Evolutionary conservation across 805 yeast genomes (phyloP).

Genomic region (Candida arabinofermentans): DNA sequence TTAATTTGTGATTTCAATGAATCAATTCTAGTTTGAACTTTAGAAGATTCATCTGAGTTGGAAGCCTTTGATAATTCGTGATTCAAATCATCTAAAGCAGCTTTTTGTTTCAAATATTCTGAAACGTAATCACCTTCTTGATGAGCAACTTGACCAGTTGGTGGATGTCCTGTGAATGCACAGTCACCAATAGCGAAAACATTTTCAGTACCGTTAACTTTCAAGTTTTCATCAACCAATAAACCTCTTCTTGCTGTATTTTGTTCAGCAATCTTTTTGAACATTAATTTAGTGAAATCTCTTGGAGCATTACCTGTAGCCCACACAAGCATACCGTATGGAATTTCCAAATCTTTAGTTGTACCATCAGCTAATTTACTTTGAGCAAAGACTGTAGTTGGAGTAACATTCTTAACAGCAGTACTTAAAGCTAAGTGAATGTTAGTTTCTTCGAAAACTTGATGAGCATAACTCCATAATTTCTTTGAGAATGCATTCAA

Average conservation of each 20-base stretch:
- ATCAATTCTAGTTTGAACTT: constrained; percentile 38
- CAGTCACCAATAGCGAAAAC: constrained; percentile 53
- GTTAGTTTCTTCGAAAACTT: constrained; percentile 47
- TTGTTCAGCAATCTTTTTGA: constrained; percentile 45
- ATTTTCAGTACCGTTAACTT: constrained; percentile 45
- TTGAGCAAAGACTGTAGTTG: constrained; percentile 39
- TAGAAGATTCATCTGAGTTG: constrained; percentile 36
- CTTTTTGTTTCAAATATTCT: constrained; percentile 38
- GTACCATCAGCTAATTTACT: constrained; percentile 42
- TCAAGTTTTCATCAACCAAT: constrained; percentile 43
- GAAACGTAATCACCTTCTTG: constrained; percentile 51
- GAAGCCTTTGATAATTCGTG: constrained; percentile 36
- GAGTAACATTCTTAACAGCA: constrained; percentile 46
- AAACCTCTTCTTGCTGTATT: constrained; percentile 52
- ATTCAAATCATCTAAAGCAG: constrained; percentile 40
- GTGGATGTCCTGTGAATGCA: constrained; percentile 52
- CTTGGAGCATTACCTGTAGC: constrained; percentile 57
- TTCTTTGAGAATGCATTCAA: constrained; percentile 48
- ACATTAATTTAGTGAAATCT: constrained; percentile 40
- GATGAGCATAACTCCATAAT: constrained; percentile 47
- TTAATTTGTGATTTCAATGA: constrained; percentile 28
- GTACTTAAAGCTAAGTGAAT: constrained; percentile 45
- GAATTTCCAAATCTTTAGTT: constrained; percentile 36
- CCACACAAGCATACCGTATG: constrained; percentile 55
- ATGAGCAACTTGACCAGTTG: constrained; percentile 57